A percentile compares a stretch with the other conserved stretches of the same genome.
These are phyloP conservation scores for Pyracantha coccinea DNA, from an alignment of 331 rosid species.

Conservation along the genomic window DNA sequence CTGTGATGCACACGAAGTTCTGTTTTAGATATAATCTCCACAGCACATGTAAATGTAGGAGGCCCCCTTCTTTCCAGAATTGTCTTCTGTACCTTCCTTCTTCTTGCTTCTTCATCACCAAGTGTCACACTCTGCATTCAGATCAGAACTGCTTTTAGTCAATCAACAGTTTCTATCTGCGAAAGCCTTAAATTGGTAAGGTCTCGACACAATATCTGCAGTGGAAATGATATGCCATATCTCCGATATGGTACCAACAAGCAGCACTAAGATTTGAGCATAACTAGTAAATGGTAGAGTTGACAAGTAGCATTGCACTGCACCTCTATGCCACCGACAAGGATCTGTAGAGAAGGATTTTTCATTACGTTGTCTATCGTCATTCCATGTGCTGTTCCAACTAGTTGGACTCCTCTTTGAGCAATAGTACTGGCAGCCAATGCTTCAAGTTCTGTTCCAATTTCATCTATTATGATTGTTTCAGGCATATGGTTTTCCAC, in stretches of 20 bases:
- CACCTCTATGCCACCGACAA: constrained; percentile 98
- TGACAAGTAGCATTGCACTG: constrained; percentile 8
- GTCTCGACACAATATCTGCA: neutral
- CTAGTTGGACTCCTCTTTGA: constrained; percentile 98
- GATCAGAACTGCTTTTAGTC: constrained; percentile 13
- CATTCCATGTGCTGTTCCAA: constrained; percentile 97
- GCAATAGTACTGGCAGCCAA: constrained; percentile 99
- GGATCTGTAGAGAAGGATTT: constrained; percentile 88
- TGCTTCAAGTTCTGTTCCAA: constrained; percentile 98
- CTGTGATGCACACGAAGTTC: constrained; percentile 90
- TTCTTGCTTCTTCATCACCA: constrained; percentile 97
- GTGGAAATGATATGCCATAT: neutral
- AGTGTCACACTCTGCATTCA: constrained; percentile 89
- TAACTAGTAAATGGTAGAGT: neutral
- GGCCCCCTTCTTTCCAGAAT: constrained; percentile 96
- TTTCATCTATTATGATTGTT: constrained; percentile 93
- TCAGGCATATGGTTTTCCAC: constrained; percentile 98
- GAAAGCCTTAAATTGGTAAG: constrained; percentile 5
- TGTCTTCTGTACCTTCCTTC: constrained; percentile 97
- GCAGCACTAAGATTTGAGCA: neutral
- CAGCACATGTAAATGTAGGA: constrained; percentile 91
- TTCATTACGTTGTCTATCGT: constrained; percentile 78
- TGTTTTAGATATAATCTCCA: constrained; percentile 94
- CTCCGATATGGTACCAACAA: neutral
- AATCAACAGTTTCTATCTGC: constrained; percentile 6